Base-by-base conservation (phyloP, 768 basidiomycete species). In the Dioszegia hungarica region DNA sequence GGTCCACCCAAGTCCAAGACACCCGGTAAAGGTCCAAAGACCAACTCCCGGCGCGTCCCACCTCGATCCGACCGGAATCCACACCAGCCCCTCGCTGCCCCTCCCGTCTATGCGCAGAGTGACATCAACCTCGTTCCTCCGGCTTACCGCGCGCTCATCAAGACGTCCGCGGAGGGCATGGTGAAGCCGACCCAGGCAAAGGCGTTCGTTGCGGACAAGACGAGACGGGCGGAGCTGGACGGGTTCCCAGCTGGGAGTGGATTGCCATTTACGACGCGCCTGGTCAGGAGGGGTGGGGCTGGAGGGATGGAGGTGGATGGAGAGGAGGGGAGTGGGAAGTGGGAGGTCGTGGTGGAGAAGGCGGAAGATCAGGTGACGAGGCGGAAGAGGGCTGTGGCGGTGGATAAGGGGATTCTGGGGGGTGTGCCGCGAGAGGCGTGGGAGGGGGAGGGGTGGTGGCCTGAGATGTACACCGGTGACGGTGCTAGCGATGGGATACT, bases 361-460 rank as follows among this genome's bases (percentile, higher is more conserved):
- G 40, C 41, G 17, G 41, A 20, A 17, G 24, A 19, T 33, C 55
- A 50, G 24, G 52, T 31, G 54, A 47, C 50, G 27, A 44, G 57
- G 39, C 27, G 56, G 33, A 45, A 45, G 50, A 28, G 12, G 55
- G 37, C 50, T 20, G 22, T 48, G 49, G 37, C 17, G 14, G 22
- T 54, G 39, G 29, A 34, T 4, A 24, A 38, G 19, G 31, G 22
- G 6, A 36, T 55, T 24, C 28, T 62, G 3, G 38, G 63, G 3
- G 61, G 55, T 22, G 25, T 53, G 0, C 68, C 68, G 10, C 68
- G 66, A 64, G 50, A 70, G 34, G 51, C 56, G 11, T 75, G 74
- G 74, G 54, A 61, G 53, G 74, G 74, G 2, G 72, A 75, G 39
- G 66, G 61, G 11, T 75, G 67, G 66, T 75, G 65, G 62, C 61